These are phyloP conservation scores for Trametes gibbosa DNA, from an alignment of 768 basidiomycete genomes.

Conservation along the genomic window DNA sequence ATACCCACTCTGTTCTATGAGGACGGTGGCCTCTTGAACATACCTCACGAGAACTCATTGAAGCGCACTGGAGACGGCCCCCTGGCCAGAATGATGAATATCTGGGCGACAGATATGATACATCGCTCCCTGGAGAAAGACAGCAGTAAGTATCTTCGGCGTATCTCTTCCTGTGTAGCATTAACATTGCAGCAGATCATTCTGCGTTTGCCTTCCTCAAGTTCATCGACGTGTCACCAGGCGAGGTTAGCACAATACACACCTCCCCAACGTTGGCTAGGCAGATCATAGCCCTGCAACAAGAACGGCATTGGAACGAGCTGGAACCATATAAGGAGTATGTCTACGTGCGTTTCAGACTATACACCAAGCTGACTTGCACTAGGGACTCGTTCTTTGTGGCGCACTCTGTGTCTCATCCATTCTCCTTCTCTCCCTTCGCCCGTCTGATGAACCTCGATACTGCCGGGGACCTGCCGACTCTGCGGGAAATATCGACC, in stretches of 20 bases:
- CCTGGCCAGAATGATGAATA: slow-evolving; percentile 72
- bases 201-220: slow-evolving; percentile 80
- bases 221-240: slow-evolving; percentile 58
- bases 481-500: slow-evolving; percentile 58
- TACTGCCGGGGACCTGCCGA: slow-evolving; percentile 44
- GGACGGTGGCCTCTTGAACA: slow-evolving; percentile 69
- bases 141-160: slow-evolving; percentile 47
- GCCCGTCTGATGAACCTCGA: slow-evolving; percentile 26
- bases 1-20: slow-evolving; percentile 76
- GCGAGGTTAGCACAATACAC: slow-evolving; percentile 64
- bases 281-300: slow-evolving; percentile 46
- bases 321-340: slow-evolving; percentile 46
- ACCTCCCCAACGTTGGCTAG: slow-evolving; percentile 58
- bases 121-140: slow-evolving; percentile 63
- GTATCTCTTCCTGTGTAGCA: neutral
- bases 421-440: slow-evolving; percentile 36
- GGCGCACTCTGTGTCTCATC: slow-evolving; percentile 33
- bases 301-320: slow-evolving; percentile 41
- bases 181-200: slow-evolving; percentile 24
- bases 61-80: slow-evolving; percentile 49
- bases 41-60: slow-evolving; percentile 55
- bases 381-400: slow-evolving; percentile 55
- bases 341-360: slow-evolving; percentile 13
- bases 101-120: slow-evolving; percentile 88
- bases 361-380: neutral